Evolutionary conservation across 1,139 yeast species (phyloP), one percentile per base, ranked within the genome.

Genomic region (Hyphopichia burtonii): DNA sequence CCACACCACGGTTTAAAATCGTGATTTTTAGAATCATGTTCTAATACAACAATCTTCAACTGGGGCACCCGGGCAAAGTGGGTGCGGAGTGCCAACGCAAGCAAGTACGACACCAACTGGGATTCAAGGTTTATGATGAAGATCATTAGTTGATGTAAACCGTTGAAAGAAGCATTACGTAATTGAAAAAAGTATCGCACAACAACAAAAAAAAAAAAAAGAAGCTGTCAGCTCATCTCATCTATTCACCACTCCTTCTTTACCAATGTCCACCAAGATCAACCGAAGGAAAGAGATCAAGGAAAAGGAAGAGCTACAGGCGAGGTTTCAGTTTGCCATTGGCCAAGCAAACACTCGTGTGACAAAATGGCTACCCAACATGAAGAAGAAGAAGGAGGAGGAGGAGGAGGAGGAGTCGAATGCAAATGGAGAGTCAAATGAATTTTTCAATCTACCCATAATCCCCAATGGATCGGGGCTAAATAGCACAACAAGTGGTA

Each of bases 231-330:
- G 5, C 23, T 20, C 8, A 6, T 20, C 8, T 20, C 23, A 20
- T 20, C 8, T 20, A 6, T 20, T 20, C 8, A 20, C 8, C 8
- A 20, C 8, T 20, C 23, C 8, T 8, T 20, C 8, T 8, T 20
- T 20, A 20, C 23, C n/a, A n/a, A n/a, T n/a, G n/a, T n/a, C n/a
- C n/a, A n/a, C n/a, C n/a, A 36, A 36, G 18, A 27, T 36, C 17
- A 36, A 36, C 11, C 56, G 71, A 43, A 53, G 77, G 27, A 56
- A 67, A 40, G 81, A 76, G 49, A 76, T 76, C 42, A 68, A 70
- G 49, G 54, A 63, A 38, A 78, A 78, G 50, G 75, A 78, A 46
- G 71, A 68, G 33, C 61, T 78, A 12, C 83, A 75, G 49, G 69
- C 78, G 14, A 64, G 65, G 46, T 68, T 78, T 51, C 80, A 74